A percentile compares a stretch with the other conserved stretches of the same genome.
Evolutionary conservation across 1,139 yeast species (phyloP).

Genomic region (Taiozyma sp.): DNA sequence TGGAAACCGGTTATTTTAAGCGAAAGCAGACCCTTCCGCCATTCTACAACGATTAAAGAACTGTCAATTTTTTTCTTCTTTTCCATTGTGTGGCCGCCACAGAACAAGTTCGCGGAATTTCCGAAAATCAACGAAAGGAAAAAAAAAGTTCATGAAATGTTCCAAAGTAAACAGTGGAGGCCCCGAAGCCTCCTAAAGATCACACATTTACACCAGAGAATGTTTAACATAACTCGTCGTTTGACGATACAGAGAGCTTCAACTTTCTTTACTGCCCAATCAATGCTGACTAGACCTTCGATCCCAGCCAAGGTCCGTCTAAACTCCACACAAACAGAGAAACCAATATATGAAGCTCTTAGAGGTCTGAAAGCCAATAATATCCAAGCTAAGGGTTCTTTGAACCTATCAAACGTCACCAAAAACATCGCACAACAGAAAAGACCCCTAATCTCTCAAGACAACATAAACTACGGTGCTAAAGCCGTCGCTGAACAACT

Average conservation of each 20-base stretch:
- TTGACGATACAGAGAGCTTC: not conserved
- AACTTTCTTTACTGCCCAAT: not conserved
- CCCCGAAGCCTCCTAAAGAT: not conserved
- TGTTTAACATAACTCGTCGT: not conserved
- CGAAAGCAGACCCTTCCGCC: not conserved
- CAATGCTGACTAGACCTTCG: not conserved
- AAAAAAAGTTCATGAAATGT: not conserved
- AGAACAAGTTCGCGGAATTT: not conserved
- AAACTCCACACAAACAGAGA: not conserved
- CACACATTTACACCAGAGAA: not conserved
- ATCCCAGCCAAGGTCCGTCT: not conserved
- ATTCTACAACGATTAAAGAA: no score
- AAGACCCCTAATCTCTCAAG: not conserved
- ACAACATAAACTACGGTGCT: constrained; percentile 3
- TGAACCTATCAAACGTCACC: not conserved
- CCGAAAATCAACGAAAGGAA: not conserved
- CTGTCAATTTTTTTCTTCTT: not conserved
- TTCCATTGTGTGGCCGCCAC: not conserved
- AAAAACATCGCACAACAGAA: not conserved
- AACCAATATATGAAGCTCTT: not conserved
- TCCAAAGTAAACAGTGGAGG: not conserved
- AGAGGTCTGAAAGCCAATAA: not conserved
- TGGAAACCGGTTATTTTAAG: not conserved
- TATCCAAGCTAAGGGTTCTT: not conserved
- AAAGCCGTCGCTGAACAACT: constrained; percentile 17